Conservation (phyloP, 108 stramenopile species). For the Skeletonema marinoi region DNA sequence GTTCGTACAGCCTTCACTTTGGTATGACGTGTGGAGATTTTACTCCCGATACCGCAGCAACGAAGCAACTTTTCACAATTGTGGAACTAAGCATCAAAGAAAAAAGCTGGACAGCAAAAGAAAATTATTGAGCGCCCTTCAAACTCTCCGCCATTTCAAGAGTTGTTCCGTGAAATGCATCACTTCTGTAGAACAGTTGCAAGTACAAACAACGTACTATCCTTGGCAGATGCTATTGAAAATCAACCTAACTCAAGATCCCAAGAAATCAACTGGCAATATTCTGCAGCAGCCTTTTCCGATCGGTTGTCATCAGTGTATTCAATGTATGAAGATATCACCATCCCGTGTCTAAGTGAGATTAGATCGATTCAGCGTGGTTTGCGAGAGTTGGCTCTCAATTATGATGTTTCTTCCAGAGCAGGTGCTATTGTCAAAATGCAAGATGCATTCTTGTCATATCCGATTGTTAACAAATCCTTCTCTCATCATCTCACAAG, state of each 20-base stretch:
- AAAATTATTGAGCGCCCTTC: slow-evolving; percentile 79
- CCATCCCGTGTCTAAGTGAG: slow-evolving; percentile 63
- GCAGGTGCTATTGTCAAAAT: slow-evolving; percentile 16
- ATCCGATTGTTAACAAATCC: slow-evolving; percentile 30
- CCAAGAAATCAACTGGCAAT: slow-evolving; percentile 80
- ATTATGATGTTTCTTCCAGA: slow-evolving; percentile 10
- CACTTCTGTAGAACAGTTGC: slow-evolving; percentile 66
- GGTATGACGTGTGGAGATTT: slow-evolving; percentile 64
- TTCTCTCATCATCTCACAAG: slow-evolving; percentile 12
- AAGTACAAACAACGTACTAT: slow-evolving; percentile 44
- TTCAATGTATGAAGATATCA: slow-evolving; percentile 81
- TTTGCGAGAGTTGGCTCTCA: slow-evolving; percentile 47
- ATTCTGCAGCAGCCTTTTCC: slow-evolving; percentile 74
- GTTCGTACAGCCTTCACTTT: slow-evolving; percentile 59
- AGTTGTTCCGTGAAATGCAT: slow-evolving; percentile 78
- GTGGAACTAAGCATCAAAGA: slow-evolving; percentile 21
- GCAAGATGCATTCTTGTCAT: slow-evolving; percentile 42
- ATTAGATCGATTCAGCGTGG: slow-evolving; percentile 70
- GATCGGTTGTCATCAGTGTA: slow-evolving; percentile 56
- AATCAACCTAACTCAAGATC: slow-evolving; percentile 14
- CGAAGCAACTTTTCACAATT: slow-evolving; percentile 17
- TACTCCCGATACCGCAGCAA: slow-evolving; percentile 25
- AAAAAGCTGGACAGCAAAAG: slow-evolving; percentile 50
- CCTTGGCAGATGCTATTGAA: slow-evolving; percentile 38
- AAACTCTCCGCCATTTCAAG: slow-evolving; percentile 63